Evolutionary conservation across 257 asterid species (phyloP), one percentile per base, ranked within the genome.

Genomic region (Cruciata laevipes): DNA sequence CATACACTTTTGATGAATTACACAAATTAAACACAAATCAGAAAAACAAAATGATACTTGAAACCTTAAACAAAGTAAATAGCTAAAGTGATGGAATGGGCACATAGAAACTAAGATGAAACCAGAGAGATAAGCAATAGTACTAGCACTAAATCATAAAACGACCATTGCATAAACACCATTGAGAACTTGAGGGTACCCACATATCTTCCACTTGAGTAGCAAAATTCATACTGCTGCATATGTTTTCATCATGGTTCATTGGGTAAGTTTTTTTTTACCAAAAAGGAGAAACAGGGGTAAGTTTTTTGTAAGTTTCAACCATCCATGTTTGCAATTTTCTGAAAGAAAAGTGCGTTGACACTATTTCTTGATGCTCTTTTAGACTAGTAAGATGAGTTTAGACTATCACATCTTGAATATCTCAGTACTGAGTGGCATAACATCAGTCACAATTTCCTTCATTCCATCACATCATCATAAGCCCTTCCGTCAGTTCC

Each of bases 91-190:
- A 70, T 49, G 32, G 35, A 47, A 70, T 37, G 68, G 68, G 52
- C 40, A 42, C 24, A 44, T 51, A 30, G 20, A 25, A 33, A 44
- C 44, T 31, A 33, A 66, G 68, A 40, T 73, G 75, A 69, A 61
- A 53, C 37, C 20, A 16, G 53, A 53, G 57, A 42, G 14, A 42
- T 42, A 68, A 59, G 71, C 67, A 74, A 75, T 67, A 72, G 79
- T 73, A 37, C 3, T 12, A 73, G 82, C 88, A 83, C 85, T 79
- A 70, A 61, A 66, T 62, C 30, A 64, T 35, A 31, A 63, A 67
- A n/a, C n/a, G 66, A 27, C 63, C 57, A 60, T 76, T 13, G 62
- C 61, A 60, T 24, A 58, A 70, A 53, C 73, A 40, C 23, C 63
- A 75, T 77, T 81, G 82, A 65, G 53, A 27, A 27, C 30, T 44